Conservation (phyloP, 495 filamentous ascomycete species). For the Daldinia caldariorum region DNA sequence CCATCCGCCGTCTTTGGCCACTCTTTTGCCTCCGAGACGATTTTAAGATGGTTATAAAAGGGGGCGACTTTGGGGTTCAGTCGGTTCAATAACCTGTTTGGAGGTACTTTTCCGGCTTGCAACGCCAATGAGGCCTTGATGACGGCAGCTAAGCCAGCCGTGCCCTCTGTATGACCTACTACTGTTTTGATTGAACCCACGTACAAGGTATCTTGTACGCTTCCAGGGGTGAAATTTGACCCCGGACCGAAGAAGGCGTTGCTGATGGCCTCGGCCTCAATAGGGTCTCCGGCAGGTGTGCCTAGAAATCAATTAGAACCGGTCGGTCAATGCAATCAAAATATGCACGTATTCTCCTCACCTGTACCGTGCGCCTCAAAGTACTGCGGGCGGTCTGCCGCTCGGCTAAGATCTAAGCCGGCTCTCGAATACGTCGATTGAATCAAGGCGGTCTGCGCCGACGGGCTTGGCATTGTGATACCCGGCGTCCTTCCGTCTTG, state of each 20-base stretch:
- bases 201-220: slow-evolving; percentile 20
- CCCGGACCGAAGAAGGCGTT: slow-evolving; percentile 33
- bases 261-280: slow-evolving; percentile 57
- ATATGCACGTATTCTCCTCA: background rate
- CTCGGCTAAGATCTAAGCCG: background rate
- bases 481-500: too few species aligned
- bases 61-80: slow-evolving; percentile 53
- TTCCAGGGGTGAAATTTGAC: background rate
- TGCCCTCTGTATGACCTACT: slow-evolving; percentile 53
- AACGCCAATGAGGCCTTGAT: slow-evolving; percentile 55
- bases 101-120: background rate
- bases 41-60: slow-evolving; percentile 47
- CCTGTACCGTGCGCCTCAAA: slow-evolving; percentile 7
- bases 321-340: too few species aligned
- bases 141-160: slow-evolving; percentile 54
- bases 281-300: slow-evolving; percentile 59
- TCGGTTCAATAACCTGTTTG: slow-evolving; percentile 3
- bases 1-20: slow-evolving; percentile 39
- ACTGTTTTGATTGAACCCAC: slow-evolving; percentile 59
- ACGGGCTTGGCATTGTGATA: too few species aligned
- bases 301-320: background rate
- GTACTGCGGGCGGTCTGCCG: background rate
- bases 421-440: too few species aligned
- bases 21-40: slow-evolving; percentile 39
- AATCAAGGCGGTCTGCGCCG: too few species aligned